phyloP scores from a whole-genome alignment of 2,329 filamentous ascomycete species.

The Apiospora phragmitis region DNA sequence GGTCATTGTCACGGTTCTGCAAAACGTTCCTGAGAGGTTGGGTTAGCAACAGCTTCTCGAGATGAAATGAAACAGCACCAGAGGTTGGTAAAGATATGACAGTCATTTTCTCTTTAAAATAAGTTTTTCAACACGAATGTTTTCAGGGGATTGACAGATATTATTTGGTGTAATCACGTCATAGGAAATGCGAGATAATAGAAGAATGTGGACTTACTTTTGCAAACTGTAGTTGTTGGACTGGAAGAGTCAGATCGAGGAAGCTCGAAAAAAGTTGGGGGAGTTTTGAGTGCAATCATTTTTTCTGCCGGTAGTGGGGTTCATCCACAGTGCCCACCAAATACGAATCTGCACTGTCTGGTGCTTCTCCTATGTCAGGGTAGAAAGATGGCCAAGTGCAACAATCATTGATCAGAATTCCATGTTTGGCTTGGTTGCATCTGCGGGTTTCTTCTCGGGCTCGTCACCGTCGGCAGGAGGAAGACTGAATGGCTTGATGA shows the following conservation, averaged over 20 bases:
- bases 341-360: neutral
- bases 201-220: constrained; percentile 24
- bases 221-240: constrained; percentile 19
- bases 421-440: constrained; percentile 65
- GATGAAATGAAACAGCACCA: neutral
- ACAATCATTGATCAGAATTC: constrained; percentile 63
- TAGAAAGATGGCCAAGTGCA: neutral
- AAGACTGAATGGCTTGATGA: constrained; percentile 85
- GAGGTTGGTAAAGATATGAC: constrained; percentile 12
- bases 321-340: constrained; percentile 11
- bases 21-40: neutral
- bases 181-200: neutral
- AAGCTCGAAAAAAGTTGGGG: constrained; percentile 9
- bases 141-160: constrained; percentile 88
- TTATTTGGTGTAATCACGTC: constrained; percentile 64
- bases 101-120: constrained; percentile 45
- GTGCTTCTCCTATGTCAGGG: neutral
- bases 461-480: constrained; percentile 80
- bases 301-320: constrained; percentile 12
- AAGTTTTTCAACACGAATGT: constrained; percentile 54
- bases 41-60: constrained; percentile 4
- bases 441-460: constrained; percentile 42
- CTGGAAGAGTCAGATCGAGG: constrained; percentile 6
- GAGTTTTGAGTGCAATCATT: neutral
- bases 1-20: constrained; percentile 4